These are phyloP conservation scores for Phaeotremella fagi DNA, from an alignment of 768 basidiomycete genomes.

Conservation along the genomic window DNA sequence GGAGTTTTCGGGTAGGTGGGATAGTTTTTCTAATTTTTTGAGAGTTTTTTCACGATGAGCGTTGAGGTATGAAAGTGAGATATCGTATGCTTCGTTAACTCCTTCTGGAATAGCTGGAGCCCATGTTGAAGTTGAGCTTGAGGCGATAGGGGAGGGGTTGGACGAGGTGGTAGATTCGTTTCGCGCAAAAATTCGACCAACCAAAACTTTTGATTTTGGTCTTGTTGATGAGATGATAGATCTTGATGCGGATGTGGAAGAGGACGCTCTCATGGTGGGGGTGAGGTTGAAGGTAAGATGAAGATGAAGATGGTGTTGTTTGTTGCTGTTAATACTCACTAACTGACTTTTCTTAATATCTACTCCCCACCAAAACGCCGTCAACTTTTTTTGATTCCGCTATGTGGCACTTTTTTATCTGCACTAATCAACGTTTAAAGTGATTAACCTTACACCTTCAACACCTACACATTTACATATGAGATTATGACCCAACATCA, in stretches of 20 bases:
- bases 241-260: conserved; percentile 4
- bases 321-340: too few relatives aligned
- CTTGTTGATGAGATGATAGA: neutral
- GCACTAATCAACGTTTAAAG: neutral
- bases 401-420: neutral
- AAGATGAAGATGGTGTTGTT: too few relatives aligned
- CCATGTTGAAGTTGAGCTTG: conserved; percentile 25
- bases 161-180: conserved; percentile 16
- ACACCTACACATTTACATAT: too few relatives aligned
- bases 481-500: too few relatives aligned
- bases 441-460: neutral
- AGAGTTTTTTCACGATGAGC: conserved; percentile 58
- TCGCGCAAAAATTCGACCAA: neutral
- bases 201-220: neutral
- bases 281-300: neutral
- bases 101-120: conserved; percentile 35
- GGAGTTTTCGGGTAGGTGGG: conserved; percentile 27
- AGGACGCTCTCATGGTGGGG: neutral
- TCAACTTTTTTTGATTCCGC: conserved; percentile 14
- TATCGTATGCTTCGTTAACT: conserved; percentile 60
- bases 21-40: conserved; percentile 52
- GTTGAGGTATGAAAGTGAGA: conserved; percentile 67
- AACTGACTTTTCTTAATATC: too few relatives aligned
- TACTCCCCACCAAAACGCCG: conserved; percentile 9
- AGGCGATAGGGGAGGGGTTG: conserved; percentile 11